Evolutionary conservation across 768 basidiomycete species (phyloP).

Genomic region (Amyloporia xantha): DNA sequence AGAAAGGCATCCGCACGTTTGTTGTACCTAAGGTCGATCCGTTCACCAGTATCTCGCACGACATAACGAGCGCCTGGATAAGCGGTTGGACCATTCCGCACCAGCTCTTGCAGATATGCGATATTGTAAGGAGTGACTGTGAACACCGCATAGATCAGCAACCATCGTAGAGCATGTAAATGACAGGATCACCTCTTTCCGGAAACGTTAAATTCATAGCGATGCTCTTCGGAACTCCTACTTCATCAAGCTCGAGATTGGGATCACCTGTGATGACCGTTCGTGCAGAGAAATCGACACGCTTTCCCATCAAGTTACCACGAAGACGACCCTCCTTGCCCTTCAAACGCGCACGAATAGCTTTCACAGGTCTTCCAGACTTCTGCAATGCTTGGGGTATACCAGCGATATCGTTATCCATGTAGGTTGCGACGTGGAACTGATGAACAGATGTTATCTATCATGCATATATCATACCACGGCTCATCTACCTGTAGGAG

Average conservation of each 20-base stretch:
- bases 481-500: constrained; percentile 71
- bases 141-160: neutral
- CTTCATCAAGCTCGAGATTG: constrained; percentile 92
- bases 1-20: constrained; percentile 92
- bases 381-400: constrained; percentile 97
- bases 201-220: constrained; percentile 98
- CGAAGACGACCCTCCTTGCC: constrained; percentile 97
- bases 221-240: constrained; percentile 91
- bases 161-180: constrained; percentile 6
- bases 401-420: constrained; percentile 99
- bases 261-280: constrained; percentile 99
- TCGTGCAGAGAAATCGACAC: constrained; percentile 98
- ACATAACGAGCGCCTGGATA: constrained; percentile 98
- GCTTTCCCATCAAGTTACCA: constrained; percentile 99
- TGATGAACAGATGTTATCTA: constrained; percentile 25
- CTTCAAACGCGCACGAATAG: constrained; percentile 95
- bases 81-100: constrained; percentile 87
- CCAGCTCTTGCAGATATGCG: constrained; percentile 86
- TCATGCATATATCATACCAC: too few relatives aligned
- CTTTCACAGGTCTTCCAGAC: constrained; percentile 95
- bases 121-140: constrained; percentile 97
- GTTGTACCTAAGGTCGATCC: constrained; percentile 94
- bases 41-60: constrained; percentile 93
- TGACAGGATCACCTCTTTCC: constrained; percentile 66
- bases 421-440: constrained; percentile 99